Base-by-base conservation (phyloP, 2,329 filamentous ascomycete genomes). In the Cryphonectria japonica region DNA sequence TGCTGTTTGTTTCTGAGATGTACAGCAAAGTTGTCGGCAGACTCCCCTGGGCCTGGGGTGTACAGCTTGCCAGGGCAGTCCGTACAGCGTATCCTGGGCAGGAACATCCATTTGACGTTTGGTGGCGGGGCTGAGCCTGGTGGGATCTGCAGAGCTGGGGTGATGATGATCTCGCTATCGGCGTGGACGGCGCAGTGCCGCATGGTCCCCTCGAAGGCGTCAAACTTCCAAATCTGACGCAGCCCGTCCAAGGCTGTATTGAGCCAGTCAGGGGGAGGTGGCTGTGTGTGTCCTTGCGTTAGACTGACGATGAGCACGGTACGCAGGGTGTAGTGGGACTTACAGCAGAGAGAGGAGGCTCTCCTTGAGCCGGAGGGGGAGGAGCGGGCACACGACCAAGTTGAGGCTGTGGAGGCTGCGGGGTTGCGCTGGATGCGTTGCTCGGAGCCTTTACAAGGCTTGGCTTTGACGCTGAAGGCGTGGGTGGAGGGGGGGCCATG, bases 21-120 rank as follows among this genome's bases (percentile, higher is more conserved):
- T 1, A 97, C 90, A 81, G 97, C 93, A 74, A 99, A 99, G 78
- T 97, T 97, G 62, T 91, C 91, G 6, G 95, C 93, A 2, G 94
- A 94, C 79, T 88, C 92, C 34, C 92, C 93, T 0, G 95, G 94
- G 0, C 94, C 93, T 0, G 95, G 93, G 0, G 95, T 97, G 81
- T 99, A 99, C 14, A 97, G 85, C 81, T 98, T 98, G 41, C 93
- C 94, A 0, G 94, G 93, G 79, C 96, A 98, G 80, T 99, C 96
- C 63, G 92, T 89, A 80, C 96, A 99, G 71, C 93, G 88, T 74
- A 99, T 98, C 66, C 96, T 88, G 11, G 96, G 96, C 66, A 97
- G 85, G 81, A 92, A 98, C 82, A 93, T 92, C 76, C 92, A 93
- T 77, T 92, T 93, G 73, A 93, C 84, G 73, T 92, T 88, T 72